Evolutionary conservation across 768 basidiomycete genomes (phyloP), one percentile per base, ranked within the genome.

Genomic region (Boletus pseudopeckii): DNA sequence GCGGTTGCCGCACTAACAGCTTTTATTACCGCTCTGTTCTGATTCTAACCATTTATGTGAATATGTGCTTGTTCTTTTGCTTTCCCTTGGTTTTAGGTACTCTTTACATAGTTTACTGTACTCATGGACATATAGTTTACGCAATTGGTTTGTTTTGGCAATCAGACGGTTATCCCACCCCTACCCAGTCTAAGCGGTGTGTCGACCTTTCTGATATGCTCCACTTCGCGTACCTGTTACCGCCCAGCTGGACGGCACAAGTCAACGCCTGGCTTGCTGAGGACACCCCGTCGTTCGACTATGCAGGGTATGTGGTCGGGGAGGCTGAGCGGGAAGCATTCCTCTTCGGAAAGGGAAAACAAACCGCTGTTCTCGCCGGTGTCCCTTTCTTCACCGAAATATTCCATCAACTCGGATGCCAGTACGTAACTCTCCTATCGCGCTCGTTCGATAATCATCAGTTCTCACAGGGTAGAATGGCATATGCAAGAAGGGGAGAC

Each of bases 251-350:
- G 96, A 92, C 89, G 70, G 63, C 80, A 1, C 85, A 92, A 58
- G 80, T 98, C 49, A 73, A 79, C 3, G 74, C 68, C 14, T 99
- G 96, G 96, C 81, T 95, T 30, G 82, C 82, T 8, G 96, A 99
- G 72, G 96, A 98, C 66, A 90, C 88, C 0, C 96, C 96, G 1
- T 94, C 92, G 1, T 97, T 98, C 61, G 96, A 99, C 71, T 97
- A 92, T 59, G 95, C 90, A 37, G 96, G 96, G 2, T 96, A 89
- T 65, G 92, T 98, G 45, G 96, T 99, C 9, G 96, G 96, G 14
- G 95, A 98, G 66, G 87, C 81, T 7, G 74, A 81, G 36, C 84
- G 92, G 39, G 86, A 90, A 67, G 97, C 97, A 7, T 88, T 85
- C 66, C 80, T 98, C 17, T 80, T 92, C 61, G 96, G 94, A 45